Base-by-base conservation (phyloP, 2,329 filamentous ascomycete species). In the Pyrenophora graminea region DNA sequence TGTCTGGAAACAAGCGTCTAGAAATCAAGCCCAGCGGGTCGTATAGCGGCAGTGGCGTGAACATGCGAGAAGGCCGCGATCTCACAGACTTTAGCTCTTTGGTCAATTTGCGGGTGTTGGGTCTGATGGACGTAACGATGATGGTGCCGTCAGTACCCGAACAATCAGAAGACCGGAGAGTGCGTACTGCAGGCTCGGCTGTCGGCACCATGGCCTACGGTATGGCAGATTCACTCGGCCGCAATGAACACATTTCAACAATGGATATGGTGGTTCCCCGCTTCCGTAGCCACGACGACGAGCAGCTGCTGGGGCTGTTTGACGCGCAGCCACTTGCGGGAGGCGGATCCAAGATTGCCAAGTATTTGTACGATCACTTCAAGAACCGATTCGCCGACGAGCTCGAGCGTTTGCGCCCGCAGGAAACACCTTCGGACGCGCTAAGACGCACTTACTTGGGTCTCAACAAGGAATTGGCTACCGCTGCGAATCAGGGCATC, bases 91-190 rank as follows among this genome's bases (percentile, higher is more conserved):
- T 99, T 71, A 92, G 85, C 60, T 88, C 89, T 0, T 80, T 99
- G 37, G 80, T 82, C 44, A 93, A 96, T 66, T 80, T 99, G 46
- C 84, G 94, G 31, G 88, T 97, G 13, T 81, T 99, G 32, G 94
- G 94, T 21, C 76, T 99, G 65, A 99, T 99, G 92, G 94, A 99
- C 76, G 94, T 99, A 23, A 99, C 94, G 0, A 83, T 97, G 56
- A 97, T 90, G 15, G 91, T 93, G 39, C 90, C 91, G 3, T 95
- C 88, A 39, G 92, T 97, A 41, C 94, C 94, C 0, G 94, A 99
- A 66, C 89, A 97, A 72, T 96, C 88, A 56, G 92, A 97, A 72
- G 93, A 99, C 71, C 85, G 92, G 53, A 89, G 94, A 80, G 91
- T 99, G 48, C 85, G 94, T 66, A 97, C 94, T n/a, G 95, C 94